Base-by-base conservation (phyloP, 768 basidiomycete species). In the Chalciporus sphaerocephalus region DNA sequence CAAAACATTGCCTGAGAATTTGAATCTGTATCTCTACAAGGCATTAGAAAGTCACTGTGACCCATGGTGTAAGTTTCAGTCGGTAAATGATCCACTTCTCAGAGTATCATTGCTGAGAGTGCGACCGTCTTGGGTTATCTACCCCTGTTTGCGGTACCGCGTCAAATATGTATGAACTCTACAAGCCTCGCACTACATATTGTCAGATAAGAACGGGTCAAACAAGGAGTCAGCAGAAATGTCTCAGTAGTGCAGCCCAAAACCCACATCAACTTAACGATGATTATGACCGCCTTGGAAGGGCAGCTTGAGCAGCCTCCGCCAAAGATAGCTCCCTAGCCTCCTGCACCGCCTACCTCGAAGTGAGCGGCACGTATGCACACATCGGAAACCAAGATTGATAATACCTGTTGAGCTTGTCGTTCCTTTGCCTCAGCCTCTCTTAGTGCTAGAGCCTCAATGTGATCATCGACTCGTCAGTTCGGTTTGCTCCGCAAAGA, bases 271-370 rank as follows among this genome's bases (percentile, higher is more conserved):
- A n/a, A n/a, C 23, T 20, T 11, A 18, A 13, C 18, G n/a, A 15
- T 22, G 25, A 13, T 28, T 48, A 60, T 20, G 44, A 42, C 28
- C 54, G 57, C 38, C 15, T 58, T 18, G 40, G 45, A 7, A 66
- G 53, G 20, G 47, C 57, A 36, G 47, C 53, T 43, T 65, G 64
- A 1, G 64, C 64, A 8, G 65, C 64, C 36, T 62, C 62, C 2
- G 64, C 64, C 46, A 65, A 47, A 15, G 60, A 58, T 21, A 17
- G 52, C 43, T 65, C 64, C 28, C 53, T 64, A 25, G 60, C 62
- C 24, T 67, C 58, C 5, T 62, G 60, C 22, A 12, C 51, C 23
- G 47, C 65, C 62, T 27, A 30, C 28, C 16, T 15, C 23, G 13
- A 24, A 23, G 3, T 18, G 5, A 38, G 48, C 10, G 37, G 37